These are phyloP conservation scores for Stenogyne calaminthoides DNA, from an alignment of 305 asterid species.

Conservation along the genomic window DNA sequence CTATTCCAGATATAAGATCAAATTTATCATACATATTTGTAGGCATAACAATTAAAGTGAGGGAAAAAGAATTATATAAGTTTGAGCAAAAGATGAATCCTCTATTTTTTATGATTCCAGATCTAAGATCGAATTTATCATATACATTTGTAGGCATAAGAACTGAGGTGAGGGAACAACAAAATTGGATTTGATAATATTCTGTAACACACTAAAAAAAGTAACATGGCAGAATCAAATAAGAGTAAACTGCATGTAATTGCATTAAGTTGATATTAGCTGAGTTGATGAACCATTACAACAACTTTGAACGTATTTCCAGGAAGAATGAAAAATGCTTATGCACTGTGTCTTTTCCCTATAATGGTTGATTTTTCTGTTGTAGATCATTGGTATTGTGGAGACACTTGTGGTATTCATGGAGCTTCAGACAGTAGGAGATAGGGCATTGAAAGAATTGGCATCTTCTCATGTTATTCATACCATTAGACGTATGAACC, in stretches of 20 bases:
- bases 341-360: not conserved
- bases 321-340: not conserved
- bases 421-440: conserved; percentile 95
- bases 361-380: conserved; percentile 15
- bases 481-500: conserved; percentile 75
- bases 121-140: not conserved
- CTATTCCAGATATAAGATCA: not conserved
- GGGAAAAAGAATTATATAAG: not conserved
- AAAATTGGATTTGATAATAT: not conserved
- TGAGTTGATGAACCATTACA: not conserved
- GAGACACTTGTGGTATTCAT: conserved; percentile 75
- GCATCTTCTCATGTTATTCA: conserved; percentile 80
- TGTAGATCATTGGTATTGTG: conserved; percentile 65
- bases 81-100: not conserved
- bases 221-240: not conserved
- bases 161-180: not conserved
- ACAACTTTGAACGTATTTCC: not conserved
- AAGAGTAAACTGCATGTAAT: not conserved
- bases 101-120: not conserved
- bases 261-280: not conserved
- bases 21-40: not conserved
- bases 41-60: not conserved
- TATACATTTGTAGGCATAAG: not conserved
- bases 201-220: not conserved
- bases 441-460: conserved; percentile 55